Evolutionary conservation across 768 basidiomycete species (phyloP).

Genomic region (Chalciporus pseudorubinellus): DNA sequence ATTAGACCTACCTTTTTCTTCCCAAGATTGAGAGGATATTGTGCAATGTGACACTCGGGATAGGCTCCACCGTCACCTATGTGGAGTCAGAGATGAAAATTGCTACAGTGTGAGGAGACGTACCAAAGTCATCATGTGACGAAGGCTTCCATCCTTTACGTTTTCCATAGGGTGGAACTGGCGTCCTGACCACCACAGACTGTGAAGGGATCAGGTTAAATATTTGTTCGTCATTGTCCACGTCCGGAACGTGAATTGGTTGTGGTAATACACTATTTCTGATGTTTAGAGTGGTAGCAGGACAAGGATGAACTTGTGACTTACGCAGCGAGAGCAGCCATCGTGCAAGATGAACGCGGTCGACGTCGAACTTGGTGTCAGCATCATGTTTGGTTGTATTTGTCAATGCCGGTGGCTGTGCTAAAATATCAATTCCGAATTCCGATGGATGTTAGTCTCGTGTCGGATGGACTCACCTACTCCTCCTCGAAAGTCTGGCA

Average conservation of each 20-base stretch:
- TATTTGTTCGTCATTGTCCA: conserved; percentile 62
- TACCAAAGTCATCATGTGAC: conserved; percentile 81
- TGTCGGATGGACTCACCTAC: conserved; percentile 1
- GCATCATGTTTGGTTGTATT: conserved; percentile 22
- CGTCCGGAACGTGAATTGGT: conserved; percentile 52
- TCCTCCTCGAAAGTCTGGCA: conserved; percentile 44
- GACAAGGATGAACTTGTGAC: conserved; percentile 29
- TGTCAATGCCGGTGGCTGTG: conserved; percentile 21
- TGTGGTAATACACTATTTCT: conserved; percentile 60
- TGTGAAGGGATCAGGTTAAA: conserved; percentile 32
- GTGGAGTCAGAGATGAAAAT: not conserved
- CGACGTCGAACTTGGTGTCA: conserved; percentile 9
- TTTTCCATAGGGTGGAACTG: conserved; percentile 82
- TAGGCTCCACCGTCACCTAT: conserved; percentile 82
- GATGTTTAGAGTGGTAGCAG: conserved; percentile 3
- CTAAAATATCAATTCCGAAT: conserved; percentile 17
- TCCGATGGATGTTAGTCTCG: conserved; percentile 9
- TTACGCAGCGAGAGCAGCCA: conserved; percentile 77
- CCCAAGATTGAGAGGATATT: conserved; percentile 95
- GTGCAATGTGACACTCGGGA: conserved; percentile 95
- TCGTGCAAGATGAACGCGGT: conserved; percentile 30
- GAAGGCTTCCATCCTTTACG: conserved; percentile 84
- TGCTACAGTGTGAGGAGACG: conserved; percentile 26
- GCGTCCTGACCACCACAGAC: conserved; percentile 47
- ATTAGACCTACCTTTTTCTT: conserved; percentile 75